Percentiles rank a stretch among this genome's conserved stretches.
phyloP scores from a whole-genome alignment of 2,329 filamentous ascomycete genomes.

The Ascochyta lentis region DNA sequence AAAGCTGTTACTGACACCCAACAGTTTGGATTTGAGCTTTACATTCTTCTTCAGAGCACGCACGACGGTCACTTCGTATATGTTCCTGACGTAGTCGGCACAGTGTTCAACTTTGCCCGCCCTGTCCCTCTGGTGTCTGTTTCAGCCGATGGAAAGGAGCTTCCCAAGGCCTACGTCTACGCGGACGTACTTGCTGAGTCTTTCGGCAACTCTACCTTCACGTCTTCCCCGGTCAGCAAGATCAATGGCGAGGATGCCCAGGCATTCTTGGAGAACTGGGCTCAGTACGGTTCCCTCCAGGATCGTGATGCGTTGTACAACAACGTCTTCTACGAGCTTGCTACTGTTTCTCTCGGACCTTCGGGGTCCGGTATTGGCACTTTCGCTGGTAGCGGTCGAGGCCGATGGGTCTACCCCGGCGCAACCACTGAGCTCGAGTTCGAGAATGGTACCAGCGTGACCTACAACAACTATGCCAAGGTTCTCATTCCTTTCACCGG shows the following conservation, averaged over 20 bases:
- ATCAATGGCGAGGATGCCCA: conserved; percentile 66
- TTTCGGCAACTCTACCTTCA: conserved; percentile 50
- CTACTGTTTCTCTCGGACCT: conserved; percentile 52
- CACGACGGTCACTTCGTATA: conserved; percentile 72
- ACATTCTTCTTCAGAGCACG: conserved; percentile 57
- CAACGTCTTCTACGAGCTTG: conserved; percentile 56
- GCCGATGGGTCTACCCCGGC: conserved; percentile 52
- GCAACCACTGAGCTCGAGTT: conserved; percentile 53
- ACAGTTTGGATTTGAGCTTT: conserved; percentile 44
- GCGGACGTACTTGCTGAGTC: conserved; percentile 54
- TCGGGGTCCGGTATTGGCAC: conserved; percentile 52
- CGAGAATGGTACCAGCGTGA: conserved; percentile 52
- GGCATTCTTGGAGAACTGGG: conserved; percentile 57
- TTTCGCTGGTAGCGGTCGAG: conserved; percentile 54
- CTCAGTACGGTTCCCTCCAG: conserved; percentile 58
- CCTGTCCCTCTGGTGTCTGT: conserved; percentile 64
- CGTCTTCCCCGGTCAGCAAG: conserved; percentile 57
- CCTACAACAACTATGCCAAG: conserved; percentile 53
- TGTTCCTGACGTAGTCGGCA: conserved; percentile 60
- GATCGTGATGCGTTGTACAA: conserved; percentile 66
- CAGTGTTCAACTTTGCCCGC: conserved; percentile 59
- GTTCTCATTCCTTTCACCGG: conserved; percentile 51
- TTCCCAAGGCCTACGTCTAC: conserved; percentile 65
- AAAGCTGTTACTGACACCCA: conserved; percentile 9
- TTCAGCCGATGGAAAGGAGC: conserved; percentile 57